Evolutionary conservation across 2,329 filamentous ascomycete genomes (phyloP), one percentile per base, ranked within the genome.

Genomic region (Ophiostoma sp.): DNA sequence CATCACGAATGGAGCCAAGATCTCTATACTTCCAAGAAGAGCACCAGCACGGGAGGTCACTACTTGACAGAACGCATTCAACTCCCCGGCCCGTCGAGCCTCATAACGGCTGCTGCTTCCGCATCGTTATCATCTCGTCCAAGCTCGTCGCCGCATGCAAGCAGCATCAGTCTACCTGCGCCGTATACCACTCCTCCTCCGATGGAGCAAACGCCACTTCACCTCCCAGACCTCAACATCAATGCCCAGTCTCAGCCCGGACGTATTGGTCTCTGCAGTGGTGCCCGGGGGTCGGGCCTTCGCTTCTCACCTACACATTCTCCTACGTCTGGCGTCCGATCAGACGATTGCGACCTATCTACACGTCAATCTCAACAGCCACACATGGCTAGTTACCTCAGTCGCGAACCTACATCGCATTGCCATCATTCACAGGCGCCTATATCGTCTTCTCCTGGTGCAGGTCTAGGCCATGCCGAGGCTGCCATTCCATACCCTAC

Each of bases 1-100:
- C 74, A 74, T 64, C 74, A 75, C 70, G 71, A 71, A 70, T 78
- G 74, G 76, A 70, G 71, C 49, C 74, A 75, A 42, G 75, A 76
- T 60, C 18, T 27, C 18, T 38, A 38, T 60, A 38, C 55, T 60
- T 52, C 71, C 73, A 60, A 18, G 27, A 18, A 60, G 55, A 36
- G 55, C 55, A 27, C n/a, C 55, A 60, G 55, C n/a, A 38, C 55
- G 8, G 27, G 9, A 12, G 27, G 27, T 14, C 55, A 36, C 4
- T 60, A 12, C n/a, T 60, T 27, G 38, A 16, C 55, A 38, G 27
- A 18, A 38, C 55, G 55, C 27, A 60, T 60, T 11, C 55, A 60
- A 6, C 55, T 60, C 38, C 55, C 55, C 3, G 55, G 55, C 5
- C 55, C 55, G 38, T 60, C 55, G 6, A 7, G 12, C 27, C 27